Evolutionary conservation across 768 basidiomycete species (phyloP).

Genomic region (Rhizopogon vesiculosus): DNA sequence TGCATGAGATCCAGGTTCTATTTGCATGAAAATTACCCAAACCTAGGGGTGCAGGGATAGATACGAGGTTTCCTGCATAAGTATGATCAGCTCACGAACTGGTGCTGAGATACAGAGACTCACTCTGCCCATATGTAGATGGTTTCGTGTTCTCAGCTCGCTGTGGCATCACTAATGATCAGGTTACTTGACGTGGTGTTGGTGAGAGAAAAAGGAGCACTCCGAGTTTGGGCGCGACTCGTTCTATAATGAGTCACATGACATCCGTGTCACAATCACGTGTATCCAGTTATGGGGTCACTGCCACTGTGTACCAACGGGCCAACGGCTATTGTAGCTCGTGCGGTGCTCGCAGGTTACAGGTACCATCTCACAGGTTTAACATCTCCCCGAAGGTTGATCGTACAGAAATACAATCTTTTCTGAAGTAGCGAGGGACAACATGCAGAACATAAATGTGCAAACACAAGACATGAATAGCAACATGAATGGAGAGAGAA

Average conservation of each 20-base stretch:
- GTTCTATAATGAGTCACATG: background rate
- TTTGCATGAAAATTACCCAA: background rate
- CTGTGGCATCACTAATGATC: constrained; percentile 14
- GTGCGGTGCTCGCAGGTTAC: too few relatives aligned
- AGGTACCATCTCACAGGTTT: background rate
- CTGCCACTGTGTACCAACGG: too few relatives aligned
- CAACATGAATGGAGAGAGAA: constrained; percentile 9
- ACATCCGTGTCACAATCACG: background rate
- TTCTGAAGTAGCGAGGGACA: constrained; percentile 22
- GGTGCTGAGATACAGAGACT: background rate
- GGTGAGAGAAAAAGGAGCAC: background rate
- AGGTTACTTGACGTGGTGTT: background rate
- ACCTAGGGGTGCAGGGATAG: constrained; percentile 34
- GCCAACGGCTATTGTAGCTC: too few relatives aligned
- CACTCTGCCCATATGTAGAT: constrained; percentile 19
- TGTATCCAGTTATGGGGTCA: background rate
- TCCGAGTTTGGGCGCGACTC: constrained; percentile 1
- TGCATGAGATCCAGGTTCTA: background rate
- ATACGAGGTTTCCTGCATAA: constrained; percentile 16
- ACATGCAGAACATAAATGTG: constrained; percentile 19
- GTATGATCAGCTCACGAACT: background rate
- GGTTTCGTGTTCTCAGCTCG: constrained; percentile 9
- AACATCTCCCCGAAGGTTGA: constrained; percentile 2
- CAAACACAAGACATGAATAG: constrained; percentile 19
- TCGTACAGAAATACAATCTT: constrained; percentile 26